These are phyloP conservation scores for Amborella trichopoda DNA, from an alignment of 164 flowering plant species.

Conservation along the genomic window DNA sequence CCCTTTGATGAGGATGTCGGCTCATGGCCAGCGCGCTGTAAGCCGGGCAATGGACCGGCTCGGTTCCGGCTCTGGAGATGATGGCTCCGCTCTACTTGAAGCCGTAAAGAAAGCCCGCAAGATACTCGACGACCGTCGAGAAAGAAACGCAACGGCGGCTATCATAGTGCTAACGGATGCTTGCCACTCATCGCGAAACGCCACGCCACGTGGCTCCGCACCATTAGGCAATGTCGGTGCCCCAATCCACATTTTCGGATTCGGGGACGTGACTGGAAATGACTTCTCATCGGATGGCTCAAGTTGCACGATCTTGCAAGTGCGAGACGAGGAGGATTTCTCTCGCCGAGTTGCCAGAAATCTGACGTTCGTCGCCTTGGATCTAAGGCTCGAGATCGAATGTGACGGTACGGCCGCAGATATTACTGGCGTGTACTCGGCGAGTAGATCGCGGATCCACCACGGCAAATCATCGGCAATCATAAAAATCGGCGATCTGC, in stretches of 20 bases:
- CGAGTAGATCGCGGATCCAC: not conserved
- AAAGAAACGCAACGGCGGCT: not conserved
- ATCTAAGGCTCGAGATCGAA: not conserved
- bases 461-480: not conserved
- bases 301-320: too few species aligned
- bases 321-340: not conserved
- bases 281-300: not conserved
- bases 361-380: not conserved
- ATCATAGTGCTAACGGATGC: not conserved
- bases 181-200: not conserved
- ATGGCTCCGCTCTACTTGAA: not conserved
- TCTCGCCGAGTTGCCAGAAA: not conserved
- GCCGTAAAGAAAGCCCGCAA: not conserved
- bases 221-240: not conserved
- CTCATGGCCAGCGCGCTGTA: not conserved
- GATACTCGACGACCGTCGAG: not conserved
- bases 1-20: conserved; percentile 1
- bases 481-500: conserved; percentile 1
- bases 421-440: not conserved
- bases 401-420: not conserved
- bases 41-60: not conserved
- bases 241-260: conserved; percentile 1
- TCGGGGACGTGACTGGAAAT: not conserved
- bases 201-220: not conserved
- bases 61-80: not conserved